Percentiles rank a stretch among this genome's conserved stretches.
These are phyloP conservation scores for Lipomyces yamadae DNA, from an alignment of 805 yeast species.

Conservation along the genomic window DNA sequence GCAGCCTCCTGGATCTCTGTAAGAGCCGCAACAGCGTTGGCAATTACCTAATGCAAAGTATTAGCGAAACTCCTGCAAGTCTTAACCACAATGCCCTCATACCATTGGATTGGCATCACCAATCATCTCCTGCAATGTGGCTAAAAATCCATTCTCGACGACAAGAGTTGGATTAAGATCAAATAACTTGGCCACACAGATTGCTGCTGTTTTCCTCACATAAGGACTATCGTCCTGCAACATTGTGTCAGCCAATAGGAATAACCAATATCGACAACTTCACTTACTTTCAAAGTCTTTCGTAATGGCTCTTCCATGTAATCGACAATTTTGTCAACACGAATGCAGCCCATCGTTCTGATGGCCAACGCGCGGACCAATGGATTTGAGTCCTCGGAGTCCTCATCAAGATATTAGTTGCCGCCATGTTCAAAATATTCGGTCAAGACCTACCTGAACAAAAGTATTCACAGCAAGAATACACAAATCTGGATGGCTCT, in stretches of 20 bases:
- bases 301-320: conserved; percentile 89
- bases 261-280: background rate
- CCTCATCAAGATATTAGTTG: conserved; percentile 47
- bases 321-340: conserved; percentile 94
- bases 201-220: conserved; percentile 96
- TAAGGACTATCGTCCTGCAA: conserved; percentile 86
- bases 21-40: conserved; percentile 86
- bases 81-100: background rate
- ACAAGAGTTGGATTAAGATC: conserved; percentile 82
- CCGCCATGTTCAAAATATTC: background rate
- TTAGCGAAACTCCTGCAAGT: background rate
- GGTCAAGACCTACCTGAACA: conserved; percentile 55
- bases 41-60: conserved; percentile 57
- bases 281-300: conserved; percentile 62
- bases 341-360: conserved; percentile 97
- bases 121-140: conserved; percentile 65
- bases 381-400: conserved; percentile 96
- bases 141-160: conserved; percentile 83
- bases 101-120: conserved; percentile 94
- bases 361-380: conserved; percentile 94
- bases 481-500: conserved; percentile 92
- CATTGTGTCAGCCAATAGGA: conserved; percentile 1
- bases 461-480: conserved; percentile 96
- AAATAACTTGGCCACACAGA: conserved; percentile 93
- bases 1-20: conserved; percentile 79